These are phyloP conservation scores for Apophysomyces sp. DNA, from an alignment of 371 early-diverging fungal genomes.

Conservation along the genomic window DNA sequence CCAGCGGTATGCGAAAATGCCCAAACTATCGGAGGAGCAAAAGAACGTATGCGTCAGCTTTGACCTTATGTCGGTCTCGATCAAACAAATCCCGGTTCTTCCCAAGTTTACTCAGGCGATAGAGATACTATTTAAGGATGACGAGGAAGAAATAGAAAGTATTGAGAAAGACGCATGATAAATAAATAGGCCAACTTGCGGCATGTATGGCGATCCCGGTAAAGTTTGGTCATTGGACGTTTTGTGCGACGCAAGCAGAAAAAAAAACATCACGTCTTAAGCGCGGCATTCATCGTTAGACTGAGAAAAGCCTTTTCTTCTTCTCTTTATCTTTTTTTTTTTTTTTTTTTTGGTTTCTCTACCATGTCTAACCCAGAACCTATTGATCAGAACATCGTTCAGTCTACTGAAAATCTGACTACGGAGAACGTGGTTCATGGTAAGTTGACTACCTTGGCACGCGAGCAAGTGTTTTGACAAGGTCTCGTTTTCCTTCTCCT, in stretches of 20 bases:
- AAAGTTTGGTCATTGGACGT: conserved; percentile 1
- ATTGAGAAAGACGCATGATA: neutral
- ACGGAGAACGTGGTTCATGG: neutral
- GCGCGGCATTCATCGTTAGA: neutral
- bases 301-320: neutral
- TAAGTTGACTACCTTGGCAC: neutral
- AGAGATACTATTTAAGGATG: conserved; percentile 54
- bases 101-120: conserved; percentile 62
- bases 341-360: neutral
- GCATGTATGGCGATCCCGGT: conserved; percentile 2
- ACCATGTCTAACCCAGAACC: conserved; percentile 2
- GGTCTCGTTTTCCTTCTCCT: neutral
- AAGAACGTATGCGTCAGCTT: conserved; percentile 74
- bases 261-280: neutral
- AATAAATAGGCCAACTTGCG: neutral
- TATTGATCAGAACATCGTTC: neutral
- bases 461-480: neutral
- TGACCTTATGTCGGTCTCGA: conserved; percentile 75
- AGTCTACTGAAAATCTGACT: neutral
- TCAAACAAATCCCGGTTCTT: conserved; percentile 61
- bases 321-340: conserved; percentile 2
- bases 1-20: conserved; percentile 92
- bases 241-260: neutral
- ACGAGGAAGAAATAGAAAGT: conserved; percentile 38
- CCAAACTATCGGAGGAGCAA: conserved; percentile 51